These are phyloP conservation scores for Brassica cretica DNA, from an alignment of 345 rosid genomes.

Conservation along the genomic window DNA sequence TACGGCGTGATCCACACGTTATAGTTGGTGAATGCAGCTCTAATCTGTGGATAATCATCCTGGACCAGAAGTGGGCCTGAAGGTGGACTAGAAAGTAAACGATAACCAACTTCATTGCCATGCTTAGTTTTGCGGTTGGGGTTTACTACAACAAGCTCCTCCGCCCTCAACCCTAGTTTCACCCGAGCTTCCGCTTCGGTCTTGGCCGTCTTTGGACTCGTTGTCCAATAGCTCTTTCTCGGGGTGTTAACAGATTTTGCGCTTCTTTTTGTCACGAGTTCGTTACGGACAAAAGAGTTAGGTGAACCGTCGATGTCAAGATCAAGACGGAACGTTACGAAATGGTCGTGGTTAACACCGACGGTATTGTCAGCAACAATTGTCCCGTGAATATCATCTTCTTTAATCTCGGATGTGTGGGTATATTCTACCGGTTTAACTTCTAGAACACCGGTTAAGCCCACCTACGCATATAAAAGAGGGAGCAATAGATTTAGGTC, in stretches of 20 bases:
- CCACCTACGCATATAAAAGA: neutral
- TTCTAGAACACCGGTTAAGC: constrained; percentile 54
- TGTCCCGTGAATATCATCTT: constrained; percentile 47
- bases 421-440: constrained; percentile 41
- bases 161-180: constrained; percentile 31
- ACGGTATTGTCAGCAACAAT: constrained; percentile 49
- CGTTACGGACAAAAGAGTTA: constrained; percentile 49
- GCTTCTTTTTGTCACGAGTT: constrained; percentile 38
- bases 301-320: constrained; percentile 53
- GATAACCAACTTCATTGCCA: constrained; percentile 51
- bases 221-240: constrained; percentile 60
- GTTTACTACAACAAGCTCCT: constrained; percentile 44
- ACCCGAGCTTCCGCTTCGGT: constrained; percentile 49
- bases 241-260: constrained; percentile 31
- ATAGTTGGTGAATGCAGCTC: constrained; percentile 52
- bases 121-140: constrained; percentile 49
- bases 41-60: constrained; percentile 52
- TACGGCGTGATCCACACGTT: constrained; percentile 64
- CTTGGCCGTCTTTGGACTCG: constrained; percentile 42
- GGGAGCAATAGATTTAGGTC: neutral
- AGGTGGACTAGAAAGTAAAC: constrained; percentile 41
- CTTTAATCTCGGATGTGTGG: constrained; percentile 40
- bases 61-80: constrained; percentile 27
- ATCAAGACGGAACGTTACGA: constrained; percentile 50
- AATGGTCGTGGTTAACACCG: constrained; percentile 58